Evolutionary conservation across 1,284 basidiomycete species (phyloP).

Genomic region (Cryptococcus floricola): DNA sequence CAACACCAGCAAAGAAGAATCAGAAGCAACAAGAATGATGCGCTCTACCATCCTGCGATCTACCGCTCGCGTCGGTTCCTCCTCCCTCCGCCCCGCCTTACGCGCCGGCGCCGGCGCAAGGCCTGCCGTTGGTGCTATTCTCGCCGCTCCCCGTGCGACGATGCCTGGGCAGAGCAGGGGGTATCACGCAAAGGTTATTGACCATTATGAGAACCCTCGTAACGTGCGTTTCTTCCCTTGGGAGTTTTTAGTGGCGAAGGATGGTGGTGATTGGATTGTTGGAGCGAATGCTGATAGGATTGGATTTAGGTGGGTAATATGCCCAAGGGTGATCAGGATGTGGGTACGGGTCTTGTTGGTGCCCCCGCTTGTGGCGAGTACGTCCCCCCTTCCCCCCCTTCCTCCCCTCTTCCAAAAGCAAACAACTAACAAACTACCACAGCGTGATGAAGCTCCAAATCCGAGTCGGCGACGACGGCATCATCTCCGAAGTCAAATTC

Average conservation of each 20-base stretch:
- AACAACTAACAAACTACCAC: slow-evolving; percentile 39
- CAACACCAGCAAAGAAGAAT: neutral
- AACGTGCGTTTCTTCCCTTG: slow-evolving; percentile 63
- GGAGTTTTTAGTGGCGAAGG: neutral
- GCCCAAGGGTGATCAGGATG: slow-evolving; percentile 82
- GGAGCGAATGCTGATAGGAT: slow-evolving; percentile 1
- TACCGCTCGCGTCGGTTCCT: slow-evolving; percentile 26
- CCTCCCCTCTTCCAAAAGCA: neutral
- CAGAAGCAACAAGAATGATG: slow-evolving; percentile 22
- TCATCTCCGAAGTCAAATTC: slow-evolving; percentile 98
- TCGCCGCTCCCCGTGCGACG: slow-evolving; percentile 3
- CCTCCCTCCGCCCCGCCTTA: slow-evolving; percentile 22
- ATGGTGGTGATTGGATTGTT: neutral
- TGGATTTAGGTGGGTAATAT: slow-evolving; percentile 68
- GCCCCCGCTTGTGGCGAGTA: slow-evolving; percentile 64
- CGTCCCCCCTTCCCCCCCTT: slow-evolving; percentile 9
- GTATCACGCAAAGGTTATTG: slow-evolving; percentile 92
- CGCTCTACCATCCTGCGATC: slow-evolving; percentile 28
- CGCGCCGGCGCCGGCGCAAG: slow-evolving; percentile 1
- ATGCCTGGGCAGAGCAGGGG: slow-evolving; percentile 50
- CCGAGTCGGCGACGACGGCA: slow-evolving; percentile 81
- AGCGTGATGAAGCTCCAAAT: slow-evolving; percentile 99
- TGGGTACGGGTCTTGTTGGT: slow-evolving; percentile 96
- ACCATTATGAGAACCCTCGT: slow-evolving; percentile 90
- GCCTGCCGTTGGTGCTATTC: neutral